Percentiles rank a stretch among this genome's conserved stretches.
Evolutionary conservation across 2,329 filamentous ascomycete species (phyloP).

Genomic region (Rhynchosporium graminicola): DNA sequence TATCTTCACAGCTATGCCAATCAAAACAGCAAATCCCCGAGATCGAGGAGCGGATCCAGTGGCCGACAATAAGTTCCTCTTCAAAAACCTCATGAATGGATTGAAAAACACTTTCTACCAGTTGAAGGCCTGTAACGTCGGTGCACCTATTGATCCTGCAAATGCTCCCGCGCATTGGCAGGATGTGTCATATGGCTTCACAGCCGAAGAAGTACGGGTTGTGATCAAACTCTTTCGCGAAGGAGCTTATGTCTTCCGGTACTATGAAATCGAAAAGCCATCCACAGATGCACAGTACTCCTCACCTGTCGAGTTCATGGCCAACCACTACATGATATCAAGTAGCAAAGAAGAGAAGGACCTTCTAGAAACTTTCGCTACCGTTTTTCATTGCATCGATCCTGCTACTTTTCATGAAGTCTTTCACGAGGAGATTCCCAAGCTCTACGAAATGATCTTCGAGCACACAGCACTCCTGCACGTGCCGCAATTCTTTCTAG

Average conservation of each 20-base stretch:
- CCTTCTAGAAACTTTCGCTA: slow-evolving; percentile 93
- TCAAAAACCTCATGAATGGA: slow-evolving; percentile 93
- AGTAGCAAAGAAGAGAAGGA: slow-evolving; percentile 97
- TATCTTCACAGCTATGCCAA: slow-evolving; percentile 93
- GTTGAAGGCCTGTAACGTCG: slow-evolving; percentile 83
- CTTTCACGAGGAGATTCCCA: slow-evolving; percentile 95
- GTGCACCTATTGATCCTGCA: slow-evolving; percentile 68
- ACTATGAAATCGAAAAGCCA: slow-evolving; percentile 88
- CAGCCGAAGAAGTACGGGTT: slow-evolving; percentile 93
- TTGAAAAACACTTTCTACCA: slow-evolving; percentile 97
- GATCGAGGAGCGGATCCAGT: slow-evolving; percentile 90
- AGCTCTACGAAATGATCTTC: slow-evolving; percentile 96
- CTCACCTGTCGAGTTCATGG: slow-evolving; percentile 87
- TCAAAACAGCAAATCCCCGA: slow-evolving; percentile 89
- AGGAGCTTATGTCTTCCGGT: slow-evolving; percentile 92
- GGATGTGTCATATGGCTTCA: slow-evolving; percentile 94
- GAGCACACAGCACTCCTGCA: slow-evolving; percentile 93
- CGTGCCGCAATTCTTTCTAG: slow-evolving; percentile 95
- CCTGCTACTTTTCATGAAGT: slow-evolving; percentile 98
- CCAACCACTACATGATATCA: slow-evolving; percentile 91
- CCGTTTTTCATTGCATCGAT: slow-evolving; percentile 97
- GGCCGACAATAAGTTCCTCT: slow-evolving; percentile 95
- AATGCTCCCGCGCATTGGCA: slow-evolving; percentile 89
- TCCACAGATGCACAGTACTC: slow-evolving; percentile 70
- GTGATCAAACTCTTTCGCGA: slow-evolving; percentile 97